Percentiles rank a stretch among this genome's conserved stretches.
Evolutionary conservation across 139 green algal genomes (phyloP).

Genomic region (Chlorella sp.): DNA sequence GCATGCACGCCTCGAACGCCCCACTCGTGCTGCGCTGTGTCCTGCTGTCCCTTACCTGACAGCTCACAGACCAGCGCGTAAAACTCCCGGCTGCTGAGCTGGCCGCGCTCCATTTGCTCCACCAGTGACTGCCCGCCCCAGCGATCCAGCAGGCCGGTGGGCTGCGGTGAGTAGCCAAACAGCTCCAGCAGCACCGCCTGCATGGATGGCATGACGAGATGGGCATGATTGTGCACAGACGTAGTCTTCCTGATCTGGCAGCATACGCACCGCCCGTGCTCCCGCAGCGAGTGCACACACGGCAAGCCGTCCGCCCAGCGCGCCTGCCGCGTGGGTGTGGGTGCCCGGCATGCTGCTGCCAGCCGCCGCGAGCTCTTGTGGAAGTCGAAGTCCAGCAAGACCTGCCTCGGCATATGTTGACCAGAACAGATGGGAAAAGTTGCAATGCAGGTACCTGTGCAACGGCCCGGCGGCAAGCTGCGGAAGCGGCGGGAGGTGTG

Average conservation of each 20-base stretch:
- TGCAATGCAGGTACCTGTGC: neutral
- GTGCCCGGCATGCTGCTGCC: neutral
- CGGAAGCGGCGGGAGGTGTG: neutral
- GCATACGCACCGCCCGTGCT: no score
- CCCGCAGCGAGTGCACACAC: no score
- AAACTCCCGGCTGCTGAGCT: constrained; percentile 10
- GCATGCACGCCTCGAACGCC: neutral
- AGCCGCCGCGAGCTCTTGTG: neutral
- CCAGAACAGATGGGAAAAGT: neutral
- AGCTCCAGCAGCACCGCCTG: constrained; percentile 24
- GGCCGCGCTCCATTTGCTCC: constrained; percentile 29
- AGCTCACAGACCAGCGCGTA: neutral
- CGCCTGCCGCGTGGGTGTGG: neutral
- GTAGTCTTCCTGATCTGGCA: no score
- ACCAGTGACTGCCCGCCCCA: constrained; percentile 17
- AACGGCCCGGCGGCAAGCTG: neutral
- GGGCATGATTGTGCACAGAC: no score
- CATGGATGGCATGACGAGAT: no score
- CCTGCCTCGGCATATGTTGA: neutral
- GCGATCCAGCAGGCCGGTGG: neutral
- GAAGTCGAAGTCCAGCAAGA: constrained; percentile 29
- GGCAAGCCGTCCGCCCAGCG: no score
- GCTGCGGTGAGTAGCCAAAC: constrained; percentile 9
- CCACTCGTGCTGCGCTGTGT: no score
- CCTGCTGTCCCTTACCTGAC: no score